A percentile compares a stretch with the other conserved stretches of the same genome.
phyloP scores from a whole-genome alignment of 1,284 basidiomycete genomes.

The Ustilago trichophora region DNA sequence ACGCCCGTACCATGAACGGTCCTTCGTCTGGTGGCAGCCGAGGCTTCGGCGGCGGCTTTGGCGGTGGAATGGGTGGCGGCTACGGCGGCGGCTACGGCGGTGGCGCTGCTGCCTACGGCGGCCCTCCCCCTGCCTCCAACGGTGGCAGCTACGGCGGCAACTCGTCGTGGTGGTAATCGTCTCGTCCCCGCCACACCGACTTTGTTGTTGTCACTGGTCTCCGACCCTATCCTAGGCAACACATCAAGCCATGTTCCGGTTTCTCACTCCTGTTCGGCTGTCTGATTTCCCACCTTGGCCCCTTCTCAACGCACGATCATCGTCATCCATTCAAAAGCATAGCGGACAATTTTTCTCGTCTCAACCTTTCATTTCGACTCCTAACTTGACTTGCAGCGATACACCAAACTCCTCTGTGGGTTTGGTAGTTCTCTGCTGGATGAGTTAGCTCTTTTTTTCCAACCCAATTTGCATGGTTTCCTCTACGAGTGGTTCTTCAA shows the following conservation, averaged over 20 bases:
- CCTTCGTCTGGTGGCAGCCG: conserved; percentile 51
- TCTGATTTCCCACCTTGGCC: background rate
- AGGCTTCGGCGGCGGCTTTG: conserved; percentile 51
- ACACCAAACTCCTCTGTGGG: no score
- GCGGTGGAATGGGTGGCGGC: conserved; percentile 45
- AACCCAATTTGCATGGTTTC: conserved; percentile 41
- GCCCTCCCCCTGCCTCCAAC: conserved; percentile 48
- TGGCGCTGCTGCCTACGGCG: conserved; percentile 39
- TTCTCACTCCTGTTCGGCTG: background rate
- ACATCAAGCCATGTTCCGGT: background rate
- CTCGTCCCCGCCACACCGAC: no score
- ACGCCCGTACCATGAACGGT: conserved; percentile 63
- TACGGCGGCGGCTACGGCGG: conserved; percentile 35
- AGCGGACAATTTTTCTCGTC: conserved; percentile 39
- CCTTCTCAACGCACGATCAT: conserved; percentile 22
- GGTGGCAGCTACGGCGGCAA: conserved; percentile 52
- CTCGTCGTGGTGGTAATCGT: conserved; percentile 46
- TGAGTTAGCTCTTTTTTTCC: no score
- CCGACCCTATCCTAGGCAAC: no score
- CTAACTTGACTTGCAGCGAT: conserved; percentile 5
- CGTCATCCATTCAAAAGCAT: conserved; percentile 30
- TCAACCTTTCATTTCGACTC: background rate
- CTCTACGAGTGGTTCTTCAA: conserved; percentile 41
- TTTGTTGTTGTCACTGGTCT: no score
- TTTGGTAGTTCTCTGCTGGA: no score